Evolutionary conservation across 2,329 filamentous ascomycete species (phyloP).

Genomic region (Aureobasidium musti): DNA sequence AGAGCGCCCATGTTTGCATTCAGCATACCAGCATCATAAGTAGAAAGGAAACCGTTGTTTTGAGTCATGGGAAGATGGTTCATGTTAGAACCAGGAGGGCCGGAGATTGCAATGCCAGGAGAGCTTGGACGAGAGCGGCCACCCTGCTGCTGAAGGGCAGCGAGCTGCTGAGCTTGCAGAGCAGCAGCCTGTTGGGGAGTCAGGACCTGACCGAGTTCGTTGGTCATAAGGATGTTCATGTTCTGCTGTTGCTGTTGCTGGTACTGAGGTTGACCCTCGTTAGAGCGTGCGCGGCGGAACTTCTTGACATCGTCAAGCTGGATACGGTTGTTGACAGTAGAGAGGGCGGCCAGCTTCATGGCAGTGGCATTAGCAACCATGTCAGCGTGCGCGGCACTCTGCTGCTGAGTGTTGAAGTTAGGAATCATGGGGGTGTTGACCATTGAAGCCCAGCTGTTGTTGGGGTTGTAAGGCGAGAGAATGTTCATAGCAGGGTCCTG

Average conservation of each 20-base stretch:
- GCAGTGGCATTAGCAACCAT: conserved; percentile 99
- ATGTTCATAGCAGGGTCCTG: conserved; percentile 68
- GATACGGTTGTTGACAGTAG: conserved; percentile 97
- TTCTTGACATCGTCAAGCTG: conserved; percentile 96
- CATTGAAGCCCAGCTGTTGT: conserved; percentile 98
- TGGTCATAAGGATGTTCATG: conserved; percentile 80
- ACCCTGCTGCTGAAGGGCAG: conserved; percentile 79
- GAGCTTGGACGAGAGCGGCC: conserved; percentile 81
- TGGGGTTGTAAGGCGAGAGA: conserved; percentile 79
- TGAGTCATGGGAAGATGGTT: conserved; percentile 76
- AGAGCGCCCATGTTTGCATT: conserved; percentile 71
- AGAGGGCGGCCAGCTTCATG: conserved; percentile 96
- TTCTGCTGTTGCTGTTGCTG: conserved; percentile 55
- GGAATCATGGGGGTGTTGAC: conserved; percentile 95
- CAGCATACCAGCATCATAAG: conserved; percentile 73
- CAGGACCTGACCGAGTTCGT: conserved; percentile 85
- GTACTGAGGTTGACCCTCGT: conserved; percentile 67
- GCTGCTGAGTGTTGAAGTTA: conserved; percentile 67
- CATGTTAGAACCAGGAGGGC: conserved; percentile 54
- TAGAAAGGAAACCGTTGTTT: conserved; percentile 89
- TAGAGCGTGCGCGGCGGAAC: conserved; percentile 87
- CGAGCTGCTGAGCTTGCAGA: conserved; percentile 72
- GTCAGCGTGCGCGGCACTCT: conserved; percentile 73
- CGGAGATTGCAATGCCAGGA: conserved; percentile 80
- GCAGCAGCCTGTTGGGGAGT: conserved; percentile 58